Percentiles rank a stretch among this genome's conserved stretches.
Conservation (phyloP, 192 early-diverging fungal genomes). For the Thoreauomyces humboldtii region DNA sequence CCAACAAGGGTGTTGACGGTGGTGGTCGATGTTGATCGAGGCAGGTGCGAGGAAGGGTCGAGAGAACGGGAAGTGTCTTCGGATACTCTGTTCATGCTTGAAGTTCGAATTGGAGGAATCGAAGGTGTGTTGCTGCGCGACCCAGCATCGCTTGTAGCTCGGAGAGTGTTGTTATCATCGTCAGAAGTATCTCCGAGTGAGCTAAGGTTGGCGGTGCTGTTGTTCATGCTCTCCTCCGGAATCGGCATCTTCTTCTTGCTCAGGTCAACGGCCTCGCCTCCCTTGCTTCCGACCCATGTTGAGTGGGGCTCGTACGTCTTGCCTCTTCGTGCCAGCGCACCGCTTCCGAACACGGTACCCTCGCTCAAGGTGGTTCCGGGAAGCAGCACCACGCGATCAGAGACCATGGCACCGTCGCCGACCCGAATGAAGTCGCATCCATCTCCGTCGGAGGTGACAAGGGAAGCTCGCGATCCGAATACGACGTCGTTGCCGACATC, state of each 20-base stretch:
- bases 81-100: no score
- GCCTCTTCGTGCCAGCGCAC: conserved; percentile 35
- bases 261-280: conserved; percentile 31
- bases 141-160: no score
- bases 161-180: no score
- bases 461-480: conserved; percentile 41
- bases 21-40: no score
- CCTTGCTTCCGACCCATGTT: conserved; percentile 38
- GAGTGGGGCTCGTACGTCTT: conserved; percentile 25
- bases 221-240: no score
- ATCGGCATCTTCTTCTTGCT: not conserved
- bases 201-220: no score
- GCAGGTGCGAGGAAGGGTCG: no score
- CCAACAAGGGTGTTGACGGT: no score
- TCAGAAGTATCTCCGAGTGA: no score
- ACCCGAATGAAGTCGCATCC: conserved; percentile 30
- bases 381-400: conserved; percentile 32
- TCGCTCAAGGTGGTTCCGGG: conserved; percentile 41
- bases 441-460: conserved; percentile 36
- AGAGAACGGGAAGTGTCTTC: no score
- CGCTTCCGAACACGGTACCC: conserved; percentile 39
- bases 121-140: no score
- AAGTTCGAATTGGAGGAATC: no score
- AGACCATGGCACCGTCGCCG: conserved; percentile 42
- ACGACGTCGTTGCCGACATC: conserved; percentile 47